Percentiles rank a stretch among this genome's conserved stretches.
These are phyloP conservation scores for Ceratobasidium sp. DNA, from an alignment of 1,284 basidiomycete genomes.

Conservation along the genomic window DNA sequence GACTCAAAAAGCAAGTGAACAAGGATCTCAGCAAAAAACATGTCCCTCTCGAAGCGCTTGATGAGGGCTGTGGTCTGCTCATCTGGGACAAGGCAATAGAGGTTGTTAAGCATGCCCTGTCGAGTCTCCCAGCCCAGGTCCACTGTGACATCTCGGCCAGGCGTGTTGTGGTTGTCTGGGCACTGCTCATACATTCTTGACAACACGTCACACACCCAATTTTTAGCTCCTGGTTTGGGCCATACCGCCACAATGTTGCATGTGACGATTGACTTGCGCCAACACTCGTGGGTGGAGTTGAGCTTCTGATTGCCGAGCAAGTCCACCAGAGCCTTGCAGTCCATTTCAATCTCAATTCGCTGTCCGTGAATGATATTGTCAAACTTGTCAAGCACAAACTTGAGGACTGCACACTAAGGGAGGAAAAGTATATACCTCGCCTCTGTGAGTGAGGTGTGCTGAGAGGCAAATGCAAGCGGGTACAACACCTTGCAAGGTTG, in stretches of 20 bases:
- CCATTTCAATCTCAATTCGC: constrained; percentile 50
- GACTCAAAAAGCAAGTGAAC: neutral
- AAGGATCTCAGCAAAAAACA: constrained; percentile 44
- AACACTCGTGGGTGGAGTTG: constrained; percentile 38
- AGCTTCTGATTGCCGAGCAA: constrained; percentile 45
- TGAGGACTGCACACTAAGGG: constrained; percentile 50
- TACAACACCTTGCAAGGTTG: neutral
- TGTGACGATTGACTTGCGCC: constrained; percentile 46
- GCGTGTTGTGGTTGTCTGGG: neutral
- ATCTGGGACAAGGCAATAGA: constrained; percentile 29
- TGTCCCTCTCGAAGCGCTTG: constrained; percentile 45
- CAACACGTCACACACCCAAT: constrained; percentile 48
- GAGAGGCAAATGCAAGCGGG: constrained; percentile 42
- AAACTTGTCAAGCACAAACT: constrained; percentile 51
- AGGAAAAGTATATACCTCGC: constrained; percentile 49
- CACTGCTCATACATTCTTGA: constrained; percentile 37
- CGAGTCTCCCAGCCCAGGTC: constrained; percentile 23
- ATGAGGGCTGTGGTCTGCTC: constrained; percentile 3
- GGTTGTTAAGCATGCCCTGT: constrained; percentile 37
- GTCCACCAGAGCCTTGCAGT: constrained; percentile 51
- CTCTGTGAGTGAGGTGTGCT: constrained; percentile 49
- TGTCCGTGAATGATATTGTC: constrained; percentile 47
- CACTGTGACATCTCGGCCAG: neutral
- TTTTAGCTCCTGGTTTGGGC: constrained; percentile 47
- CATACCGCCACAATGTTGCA: constrained; percentile 43